Base-by-base conservation (phyloP, 1,284 basidiomycete genomes). In the Leccinum insolens region DNA sequence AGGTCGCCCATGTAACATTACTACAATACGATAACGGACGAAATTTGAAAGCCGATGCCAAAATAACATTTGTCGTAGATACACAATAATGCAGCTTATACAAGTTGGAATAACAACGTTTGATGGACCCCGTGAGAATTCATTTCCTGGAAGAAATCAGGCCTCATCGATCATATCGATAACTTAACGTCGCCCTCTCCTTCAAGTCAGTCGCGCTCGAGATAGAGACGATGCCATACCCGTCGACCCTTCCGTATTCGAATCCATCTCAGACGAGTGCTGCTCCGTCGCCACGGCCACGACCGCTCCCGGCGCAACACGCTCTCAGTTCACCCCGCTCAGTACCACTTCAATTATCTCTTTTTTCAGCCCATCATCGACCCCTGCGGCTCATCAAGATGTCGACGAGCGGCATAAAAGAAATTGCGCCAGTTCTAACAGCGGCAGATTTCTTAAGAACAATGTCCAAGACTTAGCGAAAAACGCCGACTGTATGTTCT, bases 361-460 rank as follows among this genome's bases (percentile, higher is more conserved):
- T 37, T 37, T 37, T 37, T 11, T 37, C 34, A 37, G 34, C 34
- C 20, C 63, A 61, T 61, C 60, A 52, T 44, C 41, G 46, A 63
- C 4, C 58, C 44, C 25, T 66, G 3, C 66, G 0, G 14, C 49
- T 67, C 22, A 60, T 70, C 79, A 82, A 76, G 71, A 94, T 94
- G 92, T 93, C 93, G 77, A 92, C 92, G 66, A 94, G 91, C 79
- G 93, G 67, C 85, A 37, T 98, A 74, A 97, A 98, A 84, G 90
- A 92, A 66, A 99, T 99, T 78, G 94, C 98, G 66, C 97, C 98
- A 58, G 97, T 99, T 65, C 97, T 97, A 62, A 97, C 95, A 60
- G 94, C 97, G 72, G 84, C 89, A 39, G 96, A 99, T 81, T 99
- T 99, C 79, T 82, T 37, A 37, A 37, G 34, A 37, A 37, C 11